Evolutionary conservation across 345 rosid genomes (phyloP), one percentile per base, ranked within the genome.

Genomic region (Gossypium longicalyx): DNA sequence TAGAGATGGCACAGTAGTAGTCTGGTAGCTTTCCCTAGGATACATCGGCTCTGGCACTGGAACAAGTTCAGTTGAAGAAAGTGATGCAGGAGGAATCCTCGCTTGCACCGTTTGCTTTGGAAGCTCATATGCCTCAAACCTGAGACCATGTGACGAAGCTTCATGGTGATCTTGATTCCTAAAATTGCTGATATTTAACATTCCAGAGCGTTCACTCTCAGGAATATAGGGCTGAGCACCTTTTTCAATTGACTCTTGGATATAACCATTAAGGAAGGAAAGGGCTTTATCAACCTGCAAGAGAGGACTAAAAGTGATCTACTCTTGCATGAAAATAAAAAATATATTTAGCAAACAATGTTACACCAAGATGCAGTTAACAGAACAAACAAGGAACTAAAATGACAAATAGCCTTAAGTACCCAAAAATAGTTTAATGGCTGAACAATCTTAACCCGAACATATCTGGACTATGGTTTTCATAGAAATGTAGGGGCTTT

Each of bases 101-200:
- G 88, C 77, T 72, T 90, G 84, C 34, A 83, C 76, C 12, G 81
- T 58, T 3, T 88, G 88, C 84, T 88, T 90, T 56, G 97, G 97
- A 85, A 90, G 91, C 86, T 95, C 98, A 71, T 95, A 91, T 29
- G 99, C 99, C 83, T 95, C 98, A 22, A 95, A 95, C 82, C 91
- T 85, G 68, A 95, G 98, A 82, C 92, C 81, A 56, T 95, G 99
- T 53, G 85, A 61, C 73, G 88, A 80, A 72, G 71, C 80, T 79
- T 90, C 97, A 29, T 82, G 91, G 57, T 83, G 89, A 57, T 91
- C 90, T 71, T 90, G 91, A 74, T 78, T 82, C 80, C 84, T 82
- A 80, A 85, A 86, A 80, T 82, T 84, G 73, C 87, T 86, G 15
- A 84, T 70, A 80, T 86, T 74, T 67, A 67, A 71, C 71, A 82